Conservation (phyloP, 495 filamentous ascomycete genomes). For the Hapsidospora chrysogenum region DNA sequence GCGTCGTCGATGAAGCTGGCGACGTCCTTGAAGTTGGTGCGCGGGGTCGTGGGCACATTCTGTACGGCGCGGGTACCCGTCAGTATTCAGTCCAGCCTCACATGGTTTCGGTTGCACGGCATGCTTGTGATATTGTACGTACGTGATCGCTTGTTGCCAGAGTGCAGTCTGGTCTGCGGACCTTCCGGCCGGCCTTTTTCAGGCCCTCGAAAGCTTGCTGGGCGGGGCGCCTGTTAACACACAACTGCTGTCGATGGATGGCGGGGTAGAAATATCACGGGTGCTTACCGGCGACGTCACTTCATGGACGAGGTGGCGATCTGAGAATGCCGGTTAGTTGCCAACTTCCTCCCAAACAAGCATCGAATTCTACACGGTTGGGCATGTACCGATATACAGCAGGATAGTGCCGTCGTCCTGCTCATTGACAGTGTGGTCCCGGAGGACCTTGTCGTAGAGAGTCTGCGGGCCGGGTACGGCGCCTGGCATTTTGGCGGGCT, state of each 20-base stretch:
- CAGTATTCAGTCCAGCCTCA: no score
- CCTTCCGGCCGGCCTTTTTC: slow-evolving; percentile 66
- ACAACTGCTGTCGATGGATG: slow-evolving; percentile 1
- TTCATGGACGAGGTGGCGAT: slow-evolving; percentile 93
- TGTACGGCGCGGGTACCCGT: slow-evolving; percentile 18
- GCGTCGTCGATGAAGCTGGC: slow-evolving; percentile 79
- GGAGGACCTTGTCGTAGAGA: slow-evolving; percentile 95
- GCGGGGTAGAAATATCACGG: slow-evolving; percentile 2
- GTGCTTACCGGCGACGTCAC: slow-evolving; percentile 73
- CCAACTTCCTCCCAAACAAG: slow-evolving; percentile 2
- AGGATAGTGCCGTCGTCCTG: slow-evolving; percentile 82
- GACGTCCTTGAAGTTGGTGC: slow-evolving; percentile 79
- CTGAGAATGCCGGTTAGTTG: slow-evolving; percentile 17
- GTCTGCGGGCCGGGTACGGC: slow-evolving; percentile 65
- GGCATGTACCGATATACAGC: slow-evolving; percentile 69
- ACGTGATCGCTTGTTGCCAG: slow-evolving; percentile 94
- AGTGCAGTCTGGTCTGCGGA: slow-evolving; percentile 90
- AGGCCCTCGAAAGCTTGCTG: slow-evolving; percentile 96
- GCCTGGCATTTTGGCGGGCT: slow-evolving; percentile 45
- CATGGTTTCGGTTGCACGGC: not conserved
- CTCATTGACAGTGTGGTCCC: slow-evolving; percentile 84
- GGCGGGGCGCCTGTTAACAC: not conserved
- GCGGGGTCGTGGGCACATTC: slow-evolving; percentile 83
- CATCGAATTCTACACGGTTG: not conserved
- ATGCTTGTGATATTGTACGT: slow-evolving; percentile 21